phyloP scores from a whole-genome alignment of 345 rosid genomes.

The Jatropha curcas region DNA sequence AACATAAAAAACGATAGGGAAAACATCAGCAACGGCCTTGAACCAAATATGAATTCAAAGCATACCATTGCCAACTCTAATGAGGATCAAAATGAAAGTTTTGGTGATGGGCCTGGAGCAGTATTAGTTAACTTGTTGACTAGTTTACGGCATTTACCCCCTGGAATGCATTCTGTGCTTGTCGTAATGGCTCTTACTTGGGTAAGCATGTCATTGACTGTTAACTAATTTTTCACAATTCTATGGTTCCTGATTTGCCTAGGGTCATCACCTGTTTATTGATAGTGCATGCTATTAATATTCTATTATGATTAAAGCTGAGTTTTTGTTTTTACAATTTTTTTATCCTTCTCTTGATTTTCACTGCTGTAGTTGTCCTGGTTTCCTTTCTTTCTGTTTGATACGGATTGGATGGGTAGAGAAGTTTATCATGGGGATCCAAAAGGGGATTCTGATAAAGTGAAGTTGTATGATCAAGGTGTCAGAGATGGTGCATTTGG shows the following conservation, averaged over 20 bases:
- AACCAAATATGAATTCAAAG: slow-evolving; percentile 36
- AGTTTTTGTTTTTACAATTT: background rate
- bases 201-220: slow-evolving; percentile 50
- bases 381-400: slow-evolving; percentile 98
- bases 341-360: slow-evolving; percentile 5
- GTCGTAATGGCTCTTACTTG: slow-evolving; percentile 94
- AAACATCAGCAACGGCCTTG: slow-evolving; percentile 35
- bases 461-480: slow-evolving; percentile 73
- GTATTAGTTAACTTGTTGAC: slow-evolving; percentile 87
- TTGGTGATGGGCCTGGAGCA: slow-evolving; percentile 83
- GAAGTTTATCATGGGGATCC: slow-evolving; percentile 97
- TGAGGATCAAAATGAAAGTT: slow-evolving; percentile 48
- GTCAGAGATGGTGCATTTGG: slow-evolving; percentile 99
- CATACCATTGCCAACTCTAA: slow-evolving; percentile 34
- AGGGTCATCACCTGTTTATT: slow-evolving; percentile 1
- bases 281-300: background rate
- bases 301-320: slow-evolving; percentile 16
- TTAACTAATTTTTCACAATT: slow-evolving; percentile 6
- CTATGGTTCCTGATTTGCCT: background rate
- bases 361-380: slow-evolving; percentile 75
- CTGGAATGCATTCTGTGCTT: slow-evolving; percentile 90
- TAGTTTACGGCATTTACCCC: slow-evolving; percentile 92
- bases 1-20: slow-evolving; percentile 38
- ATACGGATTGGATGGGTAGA: slow-evolving; percentile 99
- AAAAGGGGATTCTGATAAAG: slow-evolving; percentile 51